phyloP scores from a whole-genome alignment of 257 asterid genomes.

The Solanum tacnaense region DNA sequence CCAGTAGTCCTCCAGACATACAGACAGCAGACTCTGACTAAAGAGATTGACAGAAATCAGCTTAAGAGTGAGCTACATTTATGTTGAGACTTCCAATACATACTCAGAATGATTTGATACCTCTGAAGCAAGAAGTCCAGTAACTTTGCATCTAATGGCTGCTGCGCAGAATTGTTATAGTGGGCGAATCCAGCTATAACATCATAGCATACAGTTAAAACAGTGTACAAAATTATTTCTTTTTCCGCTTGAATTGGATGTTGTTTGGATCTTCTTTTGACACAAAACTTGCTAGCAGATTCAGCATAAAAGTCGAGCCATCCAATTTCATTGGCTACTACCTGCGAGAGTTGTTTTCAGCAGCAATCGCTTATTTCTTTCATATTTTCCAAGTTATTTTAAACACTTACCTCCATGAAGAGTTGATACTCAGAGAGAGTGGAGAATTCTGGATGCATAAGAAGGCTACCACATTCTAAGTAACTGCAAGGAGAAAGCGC shows the following conservation, averaged over 20 bases:
- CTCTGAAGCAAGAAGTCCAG: constrained; percentile 62
- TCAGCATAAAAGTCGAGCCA: constrained; percentile 78
- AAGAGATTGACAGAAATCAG: constrained; percentile 12
- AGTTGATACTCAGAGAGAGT: constrained; percentile 56
- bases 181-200: constrained; percentile 70
- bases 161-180: constrained; percentile 50
- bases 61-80: background rate
- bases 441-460: constrained; percentile 55
- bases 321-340: constrained; percentile 57
- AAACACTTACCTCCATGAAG: constrained; percentile 59
- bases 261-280: constrained; percentile 41
- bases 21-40: constrained; percentile 62
- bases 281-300: constrained; percentile 17
- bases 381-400: background rate
- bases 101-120: constrained; percentile 19
- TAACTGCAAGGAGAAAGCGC: constrained; percentile 33
- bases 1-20: constrained; percentile 72
- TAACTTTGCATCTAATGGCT: constrained; percentile 39
- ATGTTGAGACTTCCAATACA: background rate
- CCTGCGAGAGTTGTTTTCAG: constrained; percentile 33
- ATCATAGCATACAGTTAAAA: constrained; percentile 64
- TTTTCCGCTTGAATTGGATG: constrained; percentile 61
- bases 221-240: constrained; percentile 48
- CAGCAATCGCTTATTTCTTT: background rate
- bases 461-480: constrained; percentile 64